Percentiles rank a stretch among this genome's conserved stretches.
Conservation (phyloP, 257 asterid genomes). For the Lithospermum erythrorhizon region DNA sequence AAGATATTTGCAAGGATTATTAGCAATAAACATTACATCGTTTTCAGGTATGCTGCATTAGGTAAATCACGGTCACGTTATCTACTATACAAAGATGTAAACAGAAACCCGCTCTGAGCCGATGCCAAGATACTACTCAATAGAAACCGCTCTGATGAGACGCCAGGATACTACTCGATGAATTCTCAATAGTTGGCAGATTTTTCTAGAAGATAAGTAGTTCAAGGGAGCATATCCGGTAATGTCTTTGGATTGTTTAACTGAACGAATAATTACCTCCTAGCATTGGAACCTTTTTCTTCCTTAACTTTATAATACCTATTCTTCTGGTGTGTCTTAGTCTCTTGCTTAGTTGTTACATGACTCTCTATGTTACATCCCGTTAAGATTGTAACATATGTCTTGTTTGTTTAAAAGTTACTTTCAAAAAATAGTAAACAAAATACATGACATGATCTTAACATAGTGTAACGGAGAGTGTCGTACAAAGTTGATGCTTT, state of each 20-base stretch:
- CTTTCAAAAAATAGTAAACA: too few relatives aligned
- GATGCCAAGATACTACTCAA: neutral
- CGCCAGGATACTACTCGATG: neutral
- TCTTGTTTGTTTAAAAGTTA: too few relatives aligned
- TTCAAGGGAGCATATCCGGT: neutral
- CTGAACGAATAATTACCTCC: neutral
- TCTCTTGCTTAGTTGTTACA: too few relatives aligned
- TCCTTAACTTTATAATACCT: neutral
- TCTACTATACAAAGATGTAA: conserved; percentile 84
- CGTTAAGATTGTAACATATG: too few relatives aligned
- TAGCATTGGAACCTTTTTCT: neutral
- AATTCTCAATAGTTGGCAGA: neutral
- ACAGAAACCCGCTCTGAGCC: conserved; percentile 54
- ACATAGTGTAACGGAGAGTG: too few relatives aligned
- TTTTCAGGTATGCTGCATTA: conserved; percentile 87
- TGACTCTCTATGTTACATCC: too few relatives aligned
- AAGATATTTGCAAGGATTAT: neutral
- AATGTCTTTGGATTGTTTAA: neutral
- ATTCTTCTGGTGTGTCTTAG: too few relatives aligned
- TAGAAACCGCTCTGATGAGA: conserved; percentile 39
- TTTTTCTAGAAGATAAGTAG: neutral
- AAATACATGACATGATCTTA: too few relatives aligned
- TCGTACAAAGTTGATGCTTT: too few relatives aligned
- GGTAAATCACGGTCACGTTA: conserved; percentile 78
- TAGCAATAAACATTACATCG: neutral